Base-by-base conservation (phyloP, 2,329 filamentous ascomycete genomes). In the Orbilia oligospora region DNA sequence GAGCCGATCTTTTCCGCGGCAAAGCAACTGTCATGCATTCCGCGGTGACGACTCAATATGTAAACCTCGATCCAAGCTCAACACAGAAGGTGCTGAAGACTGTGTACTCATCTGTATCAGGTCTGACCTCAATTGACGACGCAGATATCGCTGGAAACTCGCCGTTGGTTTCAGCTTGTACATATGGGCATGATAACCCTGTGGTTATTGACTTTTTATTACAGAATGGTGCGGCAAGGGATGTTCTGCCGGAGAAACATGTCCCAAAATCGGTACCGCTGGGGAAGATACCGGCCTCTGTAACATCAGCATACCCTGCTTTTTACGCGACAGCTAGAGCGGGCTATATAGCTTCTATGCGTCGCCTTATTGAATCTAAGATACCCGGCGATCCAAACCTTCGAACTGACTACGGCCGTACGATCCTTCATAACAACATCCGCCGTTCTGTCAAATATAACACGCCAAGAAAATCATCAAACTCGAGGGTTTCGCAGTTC, bases 261-360 rank as follows among this genome's bases (percentile, higher is more conserved):
- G n/a, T 22, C 12, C 61, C 61, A 0, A 61, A 63, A 20, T n/a
- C n/a, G n/a, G n/a, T n/a, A n/a, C 20, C 33, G 20, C 20, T 27
- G 30, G 51, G 38, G 18, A 38, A 55, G 10, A n/a, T 77, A 14
- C 61, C 63, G 16, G 36, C n/a, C 3, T 46, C 66, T 2, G 16
- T 77, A 16, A 49, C 20, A 9, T 55, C 30, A 6, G 49, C 73
- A n/a, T 67, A 27, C 6, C 67, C 67, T 2, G 73, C 73, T 27
- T 77, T 77, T 33, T 77, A 77, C 27, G 73, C 73, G 1, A 71
- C 73, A 6, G 67, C 63, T 27, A 18, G 73, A 36, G 73, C 73
- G 16, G 73, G 73, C 10, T 77, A 77, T 55, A 77, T 77, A n/a
- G 73, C 73, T 33, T 71, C 73, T 5, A 77, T 77, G 73, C 73